Conservation (phyloP, 176 grass and related monocot species). For the Cymbopogon citratus region DNA sequence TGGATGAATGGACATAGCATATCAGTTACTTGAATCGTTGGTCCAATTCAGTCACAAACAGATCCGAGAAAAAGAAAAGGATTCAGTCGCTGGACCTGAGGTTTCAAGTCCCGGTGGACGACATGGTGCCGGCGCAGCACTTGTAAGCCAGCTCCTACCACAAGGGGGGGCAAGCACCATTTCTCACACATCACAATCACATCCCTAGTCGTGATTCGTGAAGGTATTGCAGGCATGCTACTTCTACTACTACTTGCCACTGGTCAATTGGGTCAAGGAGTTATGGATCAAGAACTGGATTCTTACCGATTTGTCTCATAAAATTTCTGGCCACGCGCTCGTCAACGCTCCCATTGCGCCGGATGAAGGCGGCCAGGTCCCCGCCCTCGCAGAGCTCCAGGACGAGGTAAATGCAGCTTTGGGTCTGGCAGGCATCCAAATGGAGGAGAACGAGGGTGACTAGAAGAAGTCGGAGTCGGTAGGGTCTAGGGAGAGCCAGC, state of each 20-base stretch:
- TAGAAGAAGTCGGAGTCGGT: not conserved
- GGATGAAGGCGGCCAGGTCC: slow-evolving; percentile 38
- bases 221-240: not conserved
- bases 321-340: slow-evolving; percentile 46
- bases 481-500: fast-evolving
- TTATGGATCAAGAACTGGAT: not conserved
- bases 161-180: slow-evolving; percentile 17
- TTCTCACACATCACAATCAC: not conserved
- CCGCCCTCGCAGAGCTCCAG: slow-evolving; percentile 49
- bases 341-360: slow-evolving; percentile 22
- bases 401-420: slow-evolving; percentile 40
- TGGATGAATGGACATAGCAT: not conserved
- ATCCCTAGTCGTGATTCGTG: not conserved
- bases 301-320: slow-evolving; percentile 51
- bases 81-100: slow-evolving; percentile 33
- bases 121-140: slow-evolving; percentile 47
- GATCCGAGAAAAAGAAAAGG: not conserved
- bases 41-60: not conserved
- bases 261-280: too few species aligned
- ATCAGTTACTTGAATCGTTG: not conserved
- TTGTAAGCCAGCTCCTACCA: slow-evolving; percentile 58
- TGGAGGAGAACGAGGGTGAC: not conserved
- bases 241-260: not conserved
- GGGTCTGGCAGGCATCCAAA: slow-evolving; percentile 14
- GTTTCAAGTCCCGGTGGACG: slow-evolving; percentile 68